A percentile compares a stretch with the other conserved stretches of the same genome.
Evolutionary conservation across 108 stramenopile species (phyloP).

Genomic region (Mediolabrus comicus): DNA sequence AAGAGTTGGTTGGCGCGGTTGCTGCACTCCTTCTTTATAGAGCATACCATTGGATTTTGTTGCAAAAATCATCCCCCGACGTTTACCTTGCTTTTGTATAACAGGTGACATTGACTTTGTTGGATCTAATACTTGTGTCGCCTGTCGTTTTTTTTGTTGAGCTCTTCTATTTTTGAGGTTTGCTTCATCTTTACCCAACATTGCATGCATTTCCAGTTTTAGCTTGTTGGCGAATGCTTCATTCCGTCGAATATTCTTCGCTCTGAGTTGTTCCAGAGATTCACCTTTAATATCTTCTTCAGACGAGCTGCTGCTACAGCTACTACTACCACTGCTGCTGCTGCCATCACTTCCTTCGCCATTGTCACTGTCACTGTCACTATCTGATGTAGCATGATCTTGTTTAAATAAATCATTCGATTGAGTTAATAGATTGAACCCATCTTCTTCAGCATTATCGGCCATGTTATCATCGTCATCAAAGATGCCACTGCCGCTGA

Average conservation of each 20-base stretch:
- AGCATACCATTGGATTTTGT: background rate
- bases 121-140: background rate
- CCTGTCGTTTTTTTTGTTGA: background rate
- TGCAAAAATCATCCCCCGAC: constrained; percentile 23
- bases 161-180: too few relatives aligned
- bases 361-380: background rate
- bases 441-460: background rate
- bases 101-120: background rate
- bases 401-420: constrained; percentile 1
- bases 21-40: background rate
- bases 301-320: background rate
- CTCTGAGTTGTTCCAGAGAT: constrained; percentile 14
- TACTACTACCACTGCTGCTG: background rate
- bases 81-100: background rate
- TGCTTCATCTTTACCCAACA: constrained; percentile 1
- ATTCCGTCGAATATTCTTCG: constrained; percentile 13
- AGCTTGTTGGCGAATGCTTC: constrained; percentile 9
- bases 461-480: background rate
- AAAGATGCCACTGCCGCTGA: background rate
- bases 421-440: constrained; percentile 1
- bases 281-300: background rate
- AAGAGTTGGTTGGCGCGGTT: background rate
- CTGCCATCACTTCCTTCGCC: background rate
- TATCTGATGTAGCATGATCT: background rate
- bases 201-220: constrained; percentile 3